Percentiles rank a stretch among this genome's conserved stretches.
Evolutionary conservation across 768 basidiomycete species (phyloP).

Genomic region (Rossbeevera mucosa): DNA sequence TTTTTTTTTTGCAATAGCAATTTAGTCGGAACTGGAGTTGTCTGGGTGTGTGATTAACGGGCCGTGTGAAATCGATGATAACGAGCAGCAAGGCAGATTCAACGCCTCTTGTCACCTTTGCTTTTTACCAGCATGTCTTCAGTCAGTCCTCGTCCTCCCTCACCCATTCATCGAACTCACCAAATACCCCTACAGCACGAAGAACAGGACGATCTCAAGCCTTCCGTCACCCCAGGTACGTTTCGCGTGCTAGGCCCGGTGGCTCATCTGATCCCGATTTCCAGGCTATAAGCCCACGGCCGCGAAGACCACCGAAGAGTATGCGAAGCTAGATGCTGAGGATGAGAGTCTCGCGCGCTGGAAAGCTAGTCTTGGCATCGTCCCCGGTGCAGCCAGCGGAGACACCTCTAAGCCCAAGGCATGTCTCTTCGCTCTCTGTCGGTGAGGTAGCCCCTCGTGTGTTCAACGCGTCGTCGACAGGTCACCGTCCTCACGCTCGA

Average conservation of each 20-base stretch:
- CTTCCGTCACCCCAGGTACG: conserved; percentile 64
- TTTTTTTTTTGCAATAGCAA: conserved; percentile 24
- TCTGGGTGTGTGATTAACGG: conserved; percentile 19
- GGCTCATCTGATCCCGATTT: conserved; percentile 19
- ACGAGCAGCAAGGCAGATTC: conserved; percentile 17
- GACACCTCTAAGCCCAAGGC: conserved; percentile 64
- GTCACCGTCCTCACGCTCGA: conserved; percentile 73
- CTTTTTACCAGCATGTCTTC: conserved; percentile 44
- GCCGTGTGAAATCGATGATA: conserved; percentile 64
- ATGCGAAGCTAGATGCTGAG: conserved; percentile 78
- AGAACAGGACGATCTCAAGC: conserved; percentile 68
- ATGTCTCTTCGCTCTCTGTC: conserved; percentile 1
- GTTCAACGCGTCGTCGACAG: conserved; percentile 35
- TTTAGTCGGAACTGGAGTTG: conserved; percentile 8
- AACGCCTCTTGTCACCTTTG: conserved; percentile 13
- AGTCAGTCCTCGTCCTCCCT: conserved; percentile 34
- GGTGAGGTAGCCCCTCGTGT: conserved; percentile 19
- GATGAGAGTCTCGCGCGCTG: conserved; percentile 93
- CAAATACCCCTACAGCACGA: conserved; percentile 37
- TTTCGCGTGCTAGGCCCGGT: conserved; percentile 4
- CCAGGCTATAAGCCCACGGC: conserved; percentile 72
- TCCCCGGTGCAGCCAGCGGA: conserved; percentile 41
- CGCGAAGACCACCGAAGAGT: conserved; percentile 74
- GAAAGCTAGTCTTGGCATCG: conserved; percentile 91
- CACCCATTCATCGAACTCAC: neutral